phyloP scores from a whole-genome alignment of 2,329 filamentous ascomycete genomes.

The Colletotrichum scovillei region DNA sequence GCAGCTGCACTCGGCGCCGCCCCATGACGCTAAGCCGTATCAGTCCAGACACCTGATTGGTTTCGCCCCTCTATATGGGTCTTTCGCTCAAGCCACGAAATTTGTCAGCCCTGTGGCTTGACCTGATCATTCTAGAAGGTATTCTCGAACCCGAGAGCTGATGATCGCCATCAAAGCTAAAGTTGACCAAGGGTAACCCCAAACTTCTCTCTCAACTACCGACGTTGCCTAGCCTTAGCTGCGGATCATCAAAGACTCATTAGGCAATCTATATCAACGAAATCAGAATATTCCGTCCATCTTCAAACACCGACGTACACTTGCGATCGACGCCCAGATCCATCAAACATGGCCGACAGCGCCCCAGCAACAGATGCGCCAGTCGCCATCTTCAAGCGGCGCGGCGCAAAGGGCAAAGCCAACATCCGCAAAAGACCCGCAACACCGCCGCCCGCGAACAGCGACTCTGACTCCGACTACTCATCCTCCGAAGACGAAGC shows the following conservation, averaged over 20 bases:
- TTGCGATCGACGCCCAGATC: not conserved
- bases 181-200: constrained; percentile 4
- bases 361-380: constrained; percentile 52
- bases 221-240: not conserved
- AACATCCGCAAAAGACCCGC: constrained; percentile 84
- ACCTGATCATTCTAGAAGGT: constrained; percentile 31
- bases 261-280: not conserved
- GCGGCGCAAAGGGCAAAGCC: constrained; percentile 79
- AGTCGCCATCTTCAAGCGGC: constrained; percentile 86
- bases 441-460: constrained; percentile 77
- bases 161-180: constrained; percentile 15
- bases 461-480: constrained; percentile 70
- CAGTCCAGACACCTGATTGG: constrained; percentile 23
- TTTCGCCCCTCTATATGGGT: not conserved
- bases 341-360: constrained; percentile 19
- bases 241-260: not conserved
- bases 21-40: not conserved
- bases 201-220: constrained; percentile 13
- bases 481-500: constrained; percentile 82
- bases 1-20: not conserved
- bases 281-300: not conserved
- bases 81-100: constrained; percentile 9
- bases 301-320: not conserved
- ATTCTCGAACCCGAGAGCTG: not conserved
- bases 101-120: constrained; percentile 35